Percentiles rank a stretch among this genome's conserved stretches.
Evolutionary conservation across 164 flowering plant species (phyloP).

Genomic region (Platanus orientalis): DNA sequence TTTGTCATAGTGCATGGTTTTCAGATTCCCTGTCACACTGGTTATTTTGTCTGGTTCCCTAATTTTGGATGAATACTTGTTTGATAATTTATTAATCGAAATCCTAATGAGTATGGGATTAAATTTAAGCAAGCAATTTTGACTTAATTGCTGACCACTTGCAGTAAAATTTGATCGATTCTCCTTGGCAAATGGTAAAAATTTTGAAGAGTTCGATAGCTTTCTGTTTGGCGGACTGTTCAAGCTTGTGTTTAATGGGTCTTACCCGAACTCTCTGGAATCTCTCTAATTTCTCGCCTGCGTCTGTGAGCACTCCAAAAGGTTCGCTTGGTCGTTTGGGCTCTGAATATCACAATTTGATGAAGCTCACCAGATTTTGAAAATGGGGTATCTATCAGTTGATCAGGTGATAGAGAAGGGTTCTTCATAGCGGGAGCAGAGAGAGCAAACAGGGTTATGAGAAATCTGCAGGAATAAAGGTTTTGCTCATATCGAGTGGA

Average conservation of each 20-base stretch:
- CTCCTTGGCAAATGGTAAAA: background rate
- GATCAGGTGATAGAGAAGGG: conserved; percentile 7
- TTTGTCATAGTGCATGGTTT: too few species aligned
- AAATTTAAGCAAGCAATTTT: too few species aligned
- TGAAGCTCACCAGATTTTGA: conserved; percentile 11
- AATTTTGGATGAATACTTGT: too few species aligned
- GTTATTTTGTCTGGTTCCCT: too few species aligned
- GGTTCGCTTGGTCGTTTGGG: background rate
- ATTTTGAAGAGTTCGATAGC: background rate
- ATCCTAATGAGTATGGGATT: background rate
- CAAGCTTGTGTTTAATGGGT: background rate
- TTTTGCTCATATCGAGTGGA: conserved; percentile 32
- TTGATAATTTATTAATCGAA: too few species aligned
- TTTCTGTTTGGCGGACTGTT: background rate
- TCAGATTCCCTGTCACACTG: too few species aligned
- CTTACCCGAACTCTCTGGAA: background rate
- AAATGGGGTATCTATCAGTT: too few species aligned
- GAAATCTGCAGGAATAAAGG: conserved; percentile 42
- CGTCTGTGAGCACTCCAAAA: conserved; percentile 3
- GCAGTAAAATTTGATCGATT: background rate
- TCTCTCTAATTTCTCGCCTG: conserved; percentile 6
- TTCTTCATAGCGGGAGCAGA: conserved; percentile 14
- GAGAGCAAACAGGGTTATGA: conserved; percentile 19
- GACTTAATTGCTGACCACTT: background rate
- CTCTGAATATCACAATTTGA: conserved; percentile 9